Base-by-base conservation (phyloP, 192 early-diverging fungal species). In the Mortierella hygrophila region DNA sequence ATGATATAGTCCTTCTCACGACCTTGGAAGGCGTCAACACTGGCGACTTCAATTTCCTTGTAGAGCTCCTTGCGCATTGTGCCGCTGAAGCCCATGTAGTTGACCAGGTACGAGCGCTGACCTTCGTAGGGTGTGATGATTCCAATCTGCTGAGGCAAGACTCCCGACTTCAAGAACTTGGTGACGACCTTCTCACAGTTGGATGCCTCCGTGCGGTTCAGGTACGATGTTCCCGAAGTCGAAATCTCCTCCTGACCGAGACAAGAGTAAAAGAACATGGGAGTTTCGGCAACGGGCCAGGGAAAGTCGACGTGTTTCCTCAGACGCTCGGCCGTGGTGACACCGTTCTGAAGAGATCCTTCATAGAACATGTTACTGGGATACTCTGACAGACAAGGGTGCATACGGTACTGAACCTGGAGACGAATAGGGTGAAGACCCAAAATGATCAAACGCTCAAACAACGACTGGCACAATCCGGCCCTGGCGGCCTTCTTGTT, bases 311-410 rank as follows among this genome's bases (percentile, higher is more conserved):
- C 90, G 63, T 96, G 91, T 78, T 92, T 94, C 41, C 98, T 93
- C 40, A 96, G 88, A 78, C 99, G 96, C 82, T 99, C 98, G 63
- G 93, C 93, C 3, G 95, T 93, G 0, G 98, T 98, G 47, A 99
- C 97, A 72, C 99, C 99, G 78, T 99, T 99, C 88, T 98, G 97
- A 42, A 99, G 91, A 26, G 97, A 96, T 20, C 99, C 99, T 88
- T 99, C 99, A 83, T 99, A 99, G 81, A 99, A 99, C 95, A 98
- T 98, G 88, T 99, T 99, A 81, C 96, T 97, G 3, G 99, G 97
- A 82, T 99, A 99, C 90, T 97, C 98, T 16, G 99, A 99, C 37
- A 99, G 89, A 80, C 98, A 98, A 44, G 99, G 99, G 79, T 99
- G 99, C 99, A 99, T 99, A 82, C 99, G 97, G 81, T 99, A 99